Evolutionary conservation across 1,139 yeast species (phyloP).

Genomic region (Wickerhamomyces sp.): DNA sequence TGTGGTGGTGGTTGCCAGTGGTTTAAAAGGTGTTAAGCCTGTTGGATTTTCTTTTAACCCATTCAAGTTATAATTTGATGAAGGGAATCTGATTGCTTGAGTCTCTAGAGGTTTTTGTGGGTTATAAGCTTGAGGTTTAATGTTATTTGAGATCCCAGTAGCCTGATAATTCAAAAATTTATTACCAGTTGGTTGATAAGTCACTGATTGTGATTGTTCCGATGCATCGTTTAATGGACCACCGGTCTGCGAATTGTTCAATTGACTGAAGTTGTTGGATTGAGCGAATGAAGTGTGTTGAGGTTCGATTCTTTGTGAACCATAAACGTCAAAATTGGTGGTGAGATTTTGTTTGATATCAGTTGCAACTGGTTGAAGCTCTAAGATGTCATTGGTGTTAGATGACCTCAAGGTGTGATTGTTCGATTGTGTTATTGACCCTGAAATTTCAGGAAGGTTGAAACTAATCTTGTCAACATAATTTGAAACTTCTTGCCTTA

Average conservation of each 20-base stretch:
- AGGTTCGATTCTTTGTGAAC: conserved; percentile 15
- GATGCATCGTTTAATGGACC: not conserved
- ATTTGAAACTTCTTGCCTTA: conserved; percentile 78
- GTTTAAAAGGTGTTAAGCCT: not conserved
- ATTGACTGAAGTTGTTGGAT: not conserved
- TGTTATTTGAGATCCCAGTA: not conserved
- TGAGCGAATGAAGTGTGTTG: not conserved
- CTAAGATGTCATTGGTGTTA: conserved; percentile 17
- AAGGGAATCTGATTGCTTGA: conserved; percentile 18
- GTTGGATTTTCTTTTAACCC: not conserved
- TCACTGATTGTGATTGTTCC: conserved; percentile 32
- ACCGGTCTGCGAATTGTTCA: not conserved
- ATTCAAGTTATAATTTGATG: not conserved
- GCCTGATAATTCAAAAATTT: conserved; percentile 2
- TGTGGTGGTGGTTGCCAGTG: not conserved
- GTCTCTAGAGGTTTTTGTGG: conserved; percentile 14
- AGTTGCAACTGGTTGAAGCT: conserved; percentile 5
- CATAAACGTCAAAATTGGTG: conserved; percentile 9
- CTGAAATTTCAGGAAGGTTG: conserved; percentile 57
- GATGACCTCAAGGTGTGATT: conserved; percentile 24
- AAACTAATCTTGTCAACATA: conserved; percentile 87
- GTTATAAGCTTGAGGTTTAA: not conserved
- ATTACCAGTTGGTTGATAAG: conserved; percentile 15
- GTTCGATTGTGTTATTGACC: not conserved
- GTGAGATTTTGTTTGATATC: not conserved